Percentiles rank a stretch among this genome's conserved stretches.
Conservation (phyloP, 1,284 basidiomycete genomes). For the Sanguinoderma infundibulare region DNA sequence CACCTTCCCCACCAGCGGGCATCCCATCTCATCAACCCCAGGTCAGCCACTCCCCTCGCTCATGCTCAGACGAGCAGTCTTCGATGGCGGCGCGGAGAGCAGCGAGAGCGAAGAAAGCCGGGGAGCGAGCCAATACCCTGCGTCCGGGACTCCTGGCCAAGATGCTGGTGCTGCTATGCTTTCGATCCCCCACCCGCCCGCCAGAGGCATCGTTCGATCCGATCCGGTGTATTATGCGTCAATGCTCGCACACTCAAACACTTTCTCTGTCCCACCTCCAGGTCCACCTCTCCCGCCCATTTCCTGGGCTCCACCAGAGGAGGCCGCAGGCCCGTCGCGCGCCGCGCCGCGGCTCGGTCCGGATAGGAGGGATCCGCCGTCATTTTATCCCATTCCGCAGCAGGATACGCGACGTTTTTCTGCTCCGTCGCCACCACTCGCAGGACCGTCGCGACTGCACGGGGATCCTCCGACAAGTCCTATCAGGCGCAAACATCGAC, state of each 20-base stretch:
- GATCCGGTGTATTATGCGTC: slow-evolving; percentile 22
- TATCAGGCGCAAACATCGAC: neutral
- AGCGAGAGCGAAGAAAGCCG: slow-evolving; percentile 5
- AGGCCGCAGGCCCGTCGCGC: neutral
- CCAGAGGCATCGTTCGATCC: slow-evolving; percentile 11
- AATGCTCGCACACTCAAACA: slow-evolving; percentile 2
- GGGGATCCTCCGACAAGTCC: neutral
- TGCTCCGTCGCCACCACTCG: slow-evolving; percentile 11
- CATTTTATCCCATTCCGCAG: neutral
- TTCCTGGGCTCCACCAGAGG: slow-evolving; percentile 15
- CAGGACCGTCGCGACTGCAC: slow-evolving; percentile 19
- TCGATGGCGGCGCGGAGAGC: slow-evolving; percentile 12
- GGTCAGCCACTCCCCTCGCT: slow-evolving; percentile 16
- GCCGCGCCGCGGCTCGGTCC: slow-evolving; percentile 5
- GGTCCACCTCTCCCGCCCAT: slow-evolving; percentile 22
- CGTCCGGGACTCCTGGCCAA: neutral
- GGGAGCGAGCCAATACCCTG: slow-evolving; percentile 15
- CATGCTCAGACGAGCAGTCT: slow-evolving; percentile 20
- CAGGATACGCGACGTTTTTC: neutral
- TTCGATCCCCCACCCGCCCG: slow-evolving; percentile 10
- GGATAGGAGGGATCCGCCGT: slow-evolving; percentile 17
- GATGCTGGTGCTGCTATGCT: slow-evolving; percentile 7
- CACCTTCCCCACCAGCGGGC: slow-evolving; percentile 5
- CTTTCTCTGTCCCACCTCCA: slow-evolving; percentile 10
- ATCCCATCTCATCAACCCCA: slow-evolving; percentile 14